phyloP scores from a whole-genome alignment of 2,329 filamentous ascomycete species.

The Tolypocladium paradoxum region DNA sequence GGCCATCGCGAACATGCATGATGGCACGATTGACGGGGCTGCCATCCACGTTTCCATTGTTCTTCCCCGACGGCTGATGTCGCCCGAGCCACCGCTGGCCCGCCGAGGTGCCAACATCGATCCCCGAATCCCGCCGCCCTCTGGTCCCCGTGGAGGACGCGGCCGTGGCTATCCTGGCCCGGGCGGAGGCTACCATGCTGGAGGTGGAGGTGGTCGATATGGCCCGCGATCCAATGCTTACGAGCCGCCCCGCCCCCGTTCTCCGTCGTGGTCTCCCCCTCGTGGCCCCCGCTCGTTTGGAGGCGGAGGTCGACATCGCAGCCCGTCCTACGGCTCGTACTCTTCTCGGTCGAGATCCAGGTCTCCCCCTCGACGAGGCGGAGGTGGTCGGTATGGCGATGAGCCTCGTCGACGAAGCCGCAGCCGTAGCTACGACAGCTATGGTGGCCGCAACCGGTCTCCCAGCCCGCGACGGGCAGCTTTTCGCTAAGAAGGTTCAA shows the following conservation, averaged over 20 bases:
- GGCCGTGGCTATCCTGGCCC: conserved; percentile 10
- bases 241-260: conserved; percentile 42
- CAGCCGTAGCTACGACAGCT: conserved; percentile 35
- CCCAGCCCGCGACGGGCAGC: conserved; percentile 22
- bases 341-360: conserved; percentile 38
- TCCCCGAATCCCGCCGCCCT: conserved; percentile 28
- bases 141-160: conserved; percentile 21
- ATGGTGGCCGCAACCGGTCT: conserved; percentile 28
- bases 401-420: conserved; percentile 32
- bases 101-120: conserved; percentile 51
- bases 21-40: conserved; percentile 82
- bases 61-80: conserved; percentile 72
- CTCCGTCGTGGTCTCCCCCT: conserved; percentile 31
- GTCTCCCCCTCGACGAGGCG: conserved; percentile 25
- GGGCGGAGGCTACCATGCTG: conserved; percentile 18
- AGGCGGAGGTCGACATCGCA: conserved; percentile 30
- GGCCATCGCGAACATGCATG: conserved; percentile 94
- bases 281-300: conserved; percentile 15
- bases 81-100: conserved; percentile 63
- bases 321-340: conserved; percentile 31
- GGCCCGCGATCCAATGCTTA: conserved; percentile 45
- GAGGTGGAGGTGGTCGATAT: conserved; percentile 26
- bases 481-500: background rate
- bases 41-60: conserved; percentile 82
- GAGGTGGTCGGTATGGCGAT: conserved; percentile 20